These are phyloP conservation scores for Bipolaris bicolor DNA, from an alignment of 2,329 filamentous ascomycete species.

Conservation along the genomic window DNA sequence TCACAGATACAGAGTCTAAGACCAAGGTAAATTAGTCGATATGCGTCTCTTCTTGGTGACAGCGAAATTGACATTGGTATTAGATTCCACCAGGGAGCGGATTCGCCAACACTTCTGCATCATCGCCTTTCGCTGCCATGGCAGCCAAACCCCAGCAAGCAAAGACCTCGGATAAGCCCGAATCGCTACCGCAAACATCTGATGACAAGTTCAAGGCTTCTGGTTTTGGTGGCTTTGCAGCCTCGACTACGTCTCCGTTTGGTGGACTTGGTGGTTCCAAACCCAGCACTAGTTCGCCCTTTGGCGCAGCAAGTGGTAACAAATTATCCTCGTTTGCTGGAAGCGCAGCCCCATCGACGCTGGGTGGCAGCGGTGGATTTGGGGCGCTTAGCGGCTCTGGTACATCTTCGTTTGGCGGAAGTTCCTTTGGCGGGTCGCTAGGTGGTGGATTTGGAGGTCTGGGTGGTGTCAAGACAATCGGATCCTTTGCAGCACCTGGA, in stretches of 20 bases:
- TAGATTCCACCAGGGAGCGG: slow-evolving; percentile 49
- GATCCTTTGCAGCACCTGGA: slow-evolving; percentile 71
- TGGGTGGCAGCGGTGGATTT: slow-evolving; percentile 35
- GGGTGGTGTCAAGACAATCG: slow-evolving; percentile 52
- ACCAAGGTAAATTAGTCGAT: slow-evolving; percentile 29
- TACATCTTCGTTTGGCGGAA: slow-evolving; percentile 45
- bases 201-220: slow-evolving; percentile 59
- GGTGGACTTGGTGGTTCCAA: slow-evolving; percentile 29
- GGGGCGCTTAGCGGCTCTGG: slow-evolving; percentile 44
- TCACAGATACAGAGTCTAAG: slow-evolving; percentile 25
- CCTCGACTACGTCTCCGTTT: slow-evolving; percentile 47
- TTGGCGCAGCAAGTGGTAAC: slow-evolving; percentile 39
- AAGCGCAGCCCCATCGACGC: slow-evolving; percentile 21
- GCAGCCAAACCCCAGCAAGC: slow-evolving; percentile 44
- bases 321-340: slow-evolving; percentile 40
- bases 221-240: slow-evolving; percentile 53
- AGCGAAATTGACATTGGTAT: slow-evolving; percentile 16
- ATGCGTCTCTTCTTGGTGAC: neutral
- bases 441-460: slow-evolving; percentile 40
- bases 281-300: slow-evolving; percentile 40
- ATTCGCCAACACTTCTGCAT: slow-evolving; percentile 54
- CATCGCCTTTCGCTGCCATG: slow-evolving; percentile 57
- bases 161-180: slow-evolving; percentile 24
- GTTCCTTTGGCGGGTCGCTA: slow-evolving; percentile 53
- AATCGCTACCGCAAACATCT: slow-evolving; percentile 48